Base-by-base conservation (phyloP, 1,284 basidiomycete species). In the Laetiporus sulphureus region DNA sequence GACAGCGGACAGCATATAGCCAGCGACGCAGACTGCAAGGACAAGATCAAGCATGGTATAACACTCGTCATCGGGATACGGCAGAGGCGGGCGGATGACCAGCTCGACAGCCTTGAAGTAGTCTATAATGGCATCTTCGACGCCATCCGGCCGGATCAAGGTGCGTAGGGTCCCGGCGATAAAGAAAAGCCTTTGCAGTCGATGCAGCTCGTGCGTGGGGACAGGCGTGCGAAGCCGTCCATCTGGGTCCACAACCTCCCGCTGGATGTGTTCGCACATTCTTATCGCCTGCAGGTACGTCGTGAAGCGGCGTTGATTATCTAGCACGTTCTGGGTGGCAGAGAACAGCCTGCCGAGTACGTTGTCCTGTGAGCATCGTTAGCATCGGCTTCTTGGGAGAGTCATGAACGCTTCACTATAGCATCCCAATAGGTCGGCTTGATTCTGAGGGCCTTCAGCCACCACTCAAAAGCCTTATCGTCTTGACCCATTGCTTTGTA, bases 401-500 rank as follows among this genome's bases (percentile, higher is more conserved):
- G n/a, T n/a, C n/a, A n/a, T n/a, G n/a, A n/a, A n/a, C n/a, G n/a
- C n/a, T n/a, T n/a, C n/a, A 58, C 58, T 31, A 58, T 44, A 7
- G 54, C 54, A 32, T 60, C 58, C 54, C 56, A 59, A 32, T 56
- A 59, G 2, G 51, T 53, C 1, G 58, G 57, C 0, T 47, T 46
- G 0, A 45, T 33, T 23, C 51, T 51, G n/a, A 60, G 47, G 18
- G 58, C 58, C 40, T 55, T 56, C 54, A 53, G 54, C 58, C 58
- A 60, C 52, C 53, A 57, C 18, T 57, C 49, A 32, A 47, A 57
- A 0, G 57, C 58, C 27, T 58, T 45, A 15, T 56, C 50, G 31
- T 40, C 38, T 7, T 47, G 46, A 22, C 53, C 50, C 29, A 38
- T 65, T 58, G 68, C 66, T 16, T 68, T 63, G 38, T 71, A 55